Base-by-base conservation (phyloP, 2,329 filamentous ascomycete species). In the Didymella sp. region DNA sequence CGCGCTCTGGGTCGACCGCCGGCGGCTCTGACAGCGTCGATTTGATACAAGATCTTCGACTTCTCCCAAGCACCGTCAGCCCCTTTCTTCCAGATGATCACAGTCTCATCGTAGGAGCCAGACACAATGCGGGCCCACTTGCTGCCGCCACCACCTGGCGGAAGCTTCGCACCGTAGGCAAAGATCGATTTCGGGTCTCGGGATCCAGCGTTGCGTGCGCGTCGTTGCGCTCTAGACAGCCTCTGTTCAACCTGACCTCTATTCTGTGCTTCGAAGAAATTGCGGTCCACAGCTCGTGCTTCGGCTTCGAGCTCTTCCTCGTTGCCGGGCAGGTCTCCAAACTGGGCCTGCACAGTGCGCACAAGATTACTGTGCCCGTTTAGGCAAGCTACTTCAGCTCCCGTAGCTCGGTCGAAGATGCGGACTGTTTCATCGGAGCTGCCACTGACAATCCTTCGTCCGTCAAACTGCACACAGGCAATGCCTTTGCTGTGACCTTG, bases 351-450 rank as follows among this genome's bases (percentile, higher is more conserved):
- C 1, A 99, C 90, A 0, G 95, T 98, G 35, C 95, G 88, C 22
- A 99, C 95, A 17, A 99, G 85, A 63, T 91, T 90, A 3, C 81
- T 83, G 72, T 99, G 95, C 11, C 90, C 90, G 47, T 88, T 84
- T 8, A 99, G 82, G 70, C 90, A 94, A 15, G 93, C 94, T 6
- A 98, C 92, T 75, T 98, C 93, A 11, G 95, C 88, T 4, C 90
- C 90, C 0, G 92, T 92, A 42, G 86, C 84, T 41, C 90, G 88
- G 73, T 98, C 95, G 73, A 96, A 99, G 19, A 99, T 95, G 65
- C 95, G 92, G 28, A 99, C 92, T 37, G 95, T 93, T 72, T 96
- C 92, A 75, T 99, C 95, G 67, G 93, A 97, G 75, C 93, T 97
- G 2, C 95, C 95, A 67, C 92, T 97, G 48, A 99, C 92, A 61